phyloP scores from a whole-genome alignment of 352 stramenopile species.

The Phytophthora foliorum region DNA sequence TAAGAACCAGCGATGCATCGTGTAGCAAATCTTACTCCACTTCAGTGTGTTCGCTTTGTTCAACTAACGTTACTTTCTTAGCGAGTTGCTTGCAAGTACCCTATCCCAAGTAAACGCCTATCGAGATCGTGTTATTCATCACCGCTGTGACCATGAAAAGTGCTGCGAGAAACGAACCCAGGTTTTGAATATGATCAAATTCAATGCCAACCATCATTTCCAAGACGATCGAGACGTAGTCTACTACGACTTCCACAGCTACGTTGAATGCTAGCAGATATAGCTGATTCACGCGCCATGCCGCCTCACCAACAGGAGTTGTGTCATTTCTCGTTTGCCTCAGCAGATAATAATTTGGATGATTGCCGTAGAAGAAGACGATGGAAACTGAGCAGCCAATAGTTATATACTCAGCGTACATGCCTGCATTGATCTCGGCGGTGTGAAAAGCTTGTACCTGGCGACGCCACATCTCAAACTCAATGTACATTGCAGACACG shows the following conservation, averaged over 20 bases:
- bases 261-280: conserved; percentile 26
- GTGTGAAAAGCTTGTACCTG: conserved; percentile 34
- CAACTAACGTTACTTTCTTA: not conserved
- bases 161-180: conserved; percentile 19
- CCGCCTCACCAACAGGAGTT: not conserved
- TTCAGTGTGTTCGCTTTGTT: not conserved
- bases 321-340: not conserved
- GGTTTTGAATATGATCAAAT: conserved; percentile 13
- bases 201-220: conserved; percentile 30
- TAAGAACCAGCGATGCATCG: too few relatives aligned
- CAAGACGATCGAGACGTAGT: conserved; percentile 34
- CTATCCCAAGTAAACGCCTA: conserved; percentile 18
- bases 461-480: conserved; percentile 18
- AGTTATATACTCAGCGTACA: conserved; percentile 55
- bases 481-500: not conserved
- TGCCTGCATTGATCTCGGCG: conserved; percentile 43
- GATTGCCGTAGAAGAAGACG: conserved; percentile 38
- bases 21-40: too few relatives aligned
- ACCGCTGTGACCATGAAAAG: conserved; percentile 23
- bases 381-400: conserved; percentile 44
- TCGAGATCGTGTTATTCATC: conserved; percentile 20
- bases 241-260: conserved; percentile 30
- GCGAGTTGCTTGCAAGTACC: not conserved
- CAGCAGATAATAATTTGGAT: conserved; percentile 40
- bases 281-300: conserved; percentile 11